phyloP scores from a whole-genome alignment of 2,329 filamentous ascomycete genomes.

The Ophiostoma himal-ulmi region DNA sequence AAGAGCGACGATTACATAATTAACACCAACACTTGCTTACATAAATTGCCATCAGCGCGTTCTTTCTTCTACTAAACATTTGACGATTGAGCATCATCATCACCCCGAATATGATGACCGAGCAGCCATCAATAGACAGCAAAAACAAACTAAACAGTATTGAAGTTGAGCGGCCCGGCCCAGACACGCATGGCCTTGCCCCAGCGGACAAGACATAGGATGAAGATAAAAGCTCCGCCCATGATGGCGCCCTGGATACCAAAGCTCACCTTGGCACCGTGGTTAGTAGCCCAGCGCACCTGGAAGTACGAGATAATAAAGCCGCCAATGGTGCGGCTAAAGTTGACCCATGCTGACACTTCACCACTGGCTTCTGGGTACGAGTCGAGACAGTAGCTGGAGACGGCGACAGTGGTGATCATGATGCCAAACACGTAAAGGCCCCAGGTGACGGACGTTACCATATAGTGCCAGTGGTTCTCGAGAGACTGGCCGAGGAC shows the following conservation, averaged over 20 bases:
- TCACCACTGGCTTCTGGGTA: slow-evolving; percentile 53
- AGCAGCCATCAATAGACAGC: too few species aligned
- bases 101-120: too few species aligned
- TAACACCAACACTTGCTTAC: too few species aligned
- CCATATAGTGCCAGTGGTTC: slow-evolving; percentile 48
- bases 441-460: slow-evolving; percentile 45
- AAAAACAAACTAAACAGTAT: neutral
- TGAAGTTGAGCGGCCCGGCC: slow-evolving; percentile 33
- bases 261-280: slow-evolving; percentile 41
- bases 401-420: slow-evolving; percentile 47
- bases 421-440: slow-evolving; percentile 52
- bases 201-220: slow-evolving; percentile 30
- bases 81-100: neutral
- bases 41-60: too few species aligned
- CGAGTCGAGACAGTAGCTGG: slow-evolving; percentile 48
- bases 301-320: slow-evolving; percentile 50
- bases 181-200: slow-evolving; percentile 33
- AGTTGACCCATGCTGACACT: slow-evolving; percentile 48
- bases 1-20: too few species aligned
- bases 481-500: slow-evolving; percentile 49
- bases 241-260: slow-evolving; percentile 43
- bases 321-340: slow-evolving; percentile 41
- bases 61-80: too few species aligned
- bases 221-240: slow-evolving; percentile 28
- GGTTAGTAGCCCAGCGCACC: slow-evolving; percentile 43